A percentile compares a stretch with the other conserved stretches of the same genome.
Evolutionary conservation across 805 yeast species (phyloP).

Genomic region (Metschnikowia gruessii): DNA sequence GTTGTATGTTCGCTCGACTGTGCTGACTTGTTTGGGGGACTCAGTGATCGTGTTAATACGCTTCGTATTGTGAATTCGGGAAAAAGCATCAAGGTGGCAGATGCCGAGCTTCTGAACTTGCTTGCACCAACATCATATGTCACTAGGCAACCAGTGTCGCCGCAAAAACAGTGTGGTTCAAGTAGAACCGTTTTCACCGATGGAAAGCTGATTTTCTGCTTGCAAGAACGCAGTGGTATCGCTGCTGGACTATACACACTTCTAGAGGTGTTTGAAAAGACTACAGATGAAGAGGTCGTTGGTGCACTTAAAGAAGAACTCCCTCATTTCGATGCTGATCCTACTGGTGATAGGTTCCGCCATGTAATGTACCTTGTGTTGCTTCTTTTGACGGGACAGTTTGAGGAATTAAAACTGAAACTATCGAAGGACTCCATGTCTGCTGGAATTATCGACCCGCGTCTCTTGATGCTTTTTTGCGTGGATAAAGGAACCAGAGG

Average conservation of each 20-base stretch:
- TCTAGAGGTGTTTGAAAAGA: background rate
- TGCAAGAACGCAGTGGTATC: conserved; percentile 4
- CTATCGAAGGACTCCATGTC: background rate
- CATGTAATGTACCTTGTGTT: conserved; percentile 1
- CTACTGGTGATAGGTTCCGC: background rate
- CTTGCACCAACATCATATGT: conserved; percentile 4
- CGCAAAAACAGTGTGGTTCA: conserved; percentile 2
- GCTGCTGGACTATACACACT: background rate
- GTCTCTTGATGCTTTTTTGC: conserved; percentile 12
- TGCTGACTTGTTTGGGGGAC: background rate
- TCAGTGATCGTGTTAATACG: background rate
- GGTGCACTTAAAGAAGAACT: background rate
- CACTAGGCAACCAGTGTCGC: conserved; percentile 2
- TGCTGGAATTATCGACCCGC: conserved; percentile 5
- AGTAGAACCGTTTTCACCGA: conserved; percentile 8
- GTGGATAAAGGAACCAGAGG: background rate
- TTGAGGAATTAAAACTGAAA: background rate
- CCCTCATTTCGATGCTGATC: background rate
- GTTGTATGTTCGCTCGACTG: conserved; percentile 8
- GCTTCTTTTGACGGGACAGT: conserved; percentile 9
- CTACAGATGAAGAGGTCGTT: background rate
- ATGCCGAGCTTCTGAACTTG: conserved; percentile 12
- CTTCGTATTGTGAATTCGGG: conserved; percentile 2
- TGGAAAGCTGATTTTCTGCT: conserved; percentile 3
- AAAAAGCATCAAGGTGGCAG: conserved; percentile 4